Base-by-base conservation (phyloP, 441 rosid genomes). In the Arabidopsis lyrata region DNA sequence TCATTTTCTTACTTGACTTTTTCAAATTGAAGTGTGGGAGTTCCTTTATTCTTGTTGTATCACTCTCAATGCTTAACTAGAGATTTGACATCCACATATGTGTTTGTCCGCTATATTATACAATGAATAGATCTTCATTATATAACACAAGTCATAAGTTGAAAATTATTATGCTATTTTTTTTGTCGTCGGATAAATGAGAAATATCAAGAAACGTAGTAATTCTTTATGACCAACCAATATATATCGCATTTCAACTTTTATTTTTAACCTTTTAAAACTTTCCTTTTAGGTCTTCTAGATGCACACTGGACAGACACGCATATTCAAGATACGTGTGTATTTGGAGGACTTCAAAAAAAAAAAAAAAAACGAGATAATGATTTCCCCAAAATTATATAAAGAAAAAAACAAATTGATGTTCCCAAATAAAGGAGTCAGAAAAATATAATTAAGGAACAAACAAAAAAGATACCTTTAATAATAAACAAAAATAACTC, bases 311-410 rank as follows among this genome's bases (percentile, higher is more conserved):
- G 66, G 56, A 76, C 62, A 56, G 66, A 70, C 70, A 76, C 76
- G 66, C 76, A 70, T 70, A 57, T 77, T 64, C 76, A 58, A 77
- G 76, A 57, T 70, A 77, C 80, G 80, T 70, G 72, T 10, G 63
- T 58, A 39, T 64, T 49, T 65, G 68, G 42, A 77, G 71, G 31
- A 64, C 76, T 70, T 77, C 0, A 12, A 16, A 54, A 12, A 18
- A 22, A 35, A 18, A 49, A 10, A 15, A 42, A 55, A 66, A 68
- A 3, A 45, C 8, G 32, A 76, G 76, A 70, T 57, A 76, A 70
- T 70, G 76, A 76, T 70, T 29, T 63, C 16, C 16, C 42, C 29
- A 1, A 61, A 63, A 54, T 7, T 18, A 58, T 20, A 67, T 49
- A 53, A 60, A 59, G 38, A 36, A 47, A 36, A 62, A 36, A 27